Conservation (phyloP, 805 yeast species). For the Suhomyces kilbournensis region DNA sequence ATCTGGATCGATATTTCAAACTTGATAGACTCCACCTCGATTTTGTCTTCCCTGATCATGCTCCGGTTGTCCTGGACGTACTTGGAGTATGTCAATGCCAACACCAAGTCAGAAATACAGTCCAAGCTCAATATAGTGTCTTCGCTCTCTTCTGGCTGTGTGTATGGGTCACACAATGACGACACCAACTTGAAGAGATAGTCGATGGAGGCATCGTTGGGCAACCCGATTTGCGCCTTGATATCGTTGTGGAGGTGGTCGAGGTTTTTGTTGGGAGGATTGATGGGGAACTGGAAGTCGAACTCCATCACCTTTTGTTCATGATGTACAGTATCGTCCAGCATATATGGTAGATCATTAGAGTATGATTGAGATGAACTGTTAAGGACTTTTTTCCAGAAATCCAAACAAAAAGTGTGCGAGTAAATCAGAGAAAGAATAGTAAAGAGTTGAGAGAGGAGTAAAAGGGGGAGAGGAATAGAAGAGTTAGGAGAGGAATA, state of each 20-base stretch:
- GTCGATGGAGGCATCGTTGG: conserved; percentile 1
- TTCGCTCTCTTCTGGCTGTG: conserved; percentile 66
- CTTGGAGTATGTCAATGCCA: conserved; percentile 33
- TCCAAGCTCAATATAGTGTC: conserved; percentile 52
- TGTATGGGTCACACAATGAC: conserved; percentile 53
- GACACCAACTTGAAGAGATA: conserved; percentile 12
- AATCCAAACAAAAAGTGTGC: background rate
- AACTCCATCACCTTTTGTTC: conserved; percentile 6
- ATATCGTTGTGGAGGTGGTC: conserved; percentile 4
- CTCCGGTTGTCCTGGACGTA: conserved; percentile 1
- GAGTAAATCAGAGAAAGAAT: too few species aligned
- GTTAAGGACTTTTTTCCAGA: too few species aligned
- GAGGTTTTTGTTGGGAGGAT: conserved; percentile 2
- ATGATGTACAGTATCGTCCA: conserved; percentile 2
- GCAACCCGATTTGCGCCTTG: background rate
- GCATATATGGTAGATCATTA: background rate
- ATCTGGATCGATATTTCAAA: conserved; percentile 33
- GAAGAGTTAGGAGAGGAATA: too few species aligned
- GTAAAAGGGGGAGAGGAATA: too few species aligned
- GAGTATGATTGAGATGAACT: background rate
- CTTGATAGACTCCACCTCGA: conserved; percentile 27
- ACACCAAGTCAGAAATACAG: conserved; percentile 48
- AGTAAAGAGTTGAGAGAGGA: too few species aligned
- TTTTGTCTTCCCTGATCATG: conserved; percentile 1
- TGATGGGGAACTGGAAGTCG: conserved; percentile 3